Base-by-base conservation (phyloP, 108 stramenopile genomes). In the Nannochloropsis gaditana region DNA sequence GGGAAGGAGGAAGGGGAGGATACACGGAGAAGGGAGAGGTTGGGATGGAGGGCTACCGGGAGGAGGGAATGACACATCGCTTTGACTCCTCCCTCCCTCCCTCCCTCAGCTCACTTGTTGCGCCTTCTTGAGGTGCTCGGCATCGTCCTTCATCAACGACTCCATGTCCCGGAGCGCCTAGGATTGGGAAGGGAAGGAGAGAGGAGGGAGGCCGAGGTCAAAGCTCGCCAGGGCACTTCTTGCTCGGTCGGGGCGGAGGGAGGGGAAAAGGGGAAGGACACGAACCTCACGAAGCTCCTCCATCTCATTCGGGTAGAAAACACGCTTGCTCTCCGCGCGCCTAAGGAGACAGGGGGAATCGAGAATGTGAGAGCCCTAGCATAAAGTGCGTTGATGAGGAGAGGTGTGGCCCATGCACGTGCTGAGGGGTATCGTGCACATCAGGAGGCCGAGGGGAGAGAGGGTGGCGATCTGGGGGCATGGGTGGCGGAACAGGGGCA, bases 151-250 rank as follows among this genome's bases (percentile, higher is more conserved):
- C 19, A 73, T 15, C 8, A 73, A 73, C 15, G 59, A n/a, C n/a
- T 73, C 59, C 6, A 73, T n/a, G 59, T 73, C 59, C 59, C 59
- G 59, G 59, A 73, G 59, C 19, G 59, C 59, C 59, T 73, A n/a
- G 6, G 15, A n/a, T 3, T n/a, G 59, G 6, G 8, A 73, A n/a
- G 59, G 8, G 6, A n/a, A 6, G 59, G n/a, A n/a, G 59, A 2
- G 6, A 6, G 59, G 59, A 8, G 8, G 59, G 59, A 8, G n/a
- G 59, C 19, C 2, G 3, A n/a, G 59, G 59, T 73, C 19, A 5
- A 5, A 31, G 31, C 31, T 31, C 31, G 31, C 59, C 19, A 73
- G n/a, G 15, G 59, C 59, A n/a, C 0, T 6, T n/a, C 59, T 8
- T 73, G 19, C 3, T 73, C 3, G 4, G n/a, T 3, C 15, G n/a